A percentile compares a stretch with the other conserved stretches of the same genome.
Conservation (phyloP, 352 stramenopile genomes). For the Stramenopiles sp. region DNA sequence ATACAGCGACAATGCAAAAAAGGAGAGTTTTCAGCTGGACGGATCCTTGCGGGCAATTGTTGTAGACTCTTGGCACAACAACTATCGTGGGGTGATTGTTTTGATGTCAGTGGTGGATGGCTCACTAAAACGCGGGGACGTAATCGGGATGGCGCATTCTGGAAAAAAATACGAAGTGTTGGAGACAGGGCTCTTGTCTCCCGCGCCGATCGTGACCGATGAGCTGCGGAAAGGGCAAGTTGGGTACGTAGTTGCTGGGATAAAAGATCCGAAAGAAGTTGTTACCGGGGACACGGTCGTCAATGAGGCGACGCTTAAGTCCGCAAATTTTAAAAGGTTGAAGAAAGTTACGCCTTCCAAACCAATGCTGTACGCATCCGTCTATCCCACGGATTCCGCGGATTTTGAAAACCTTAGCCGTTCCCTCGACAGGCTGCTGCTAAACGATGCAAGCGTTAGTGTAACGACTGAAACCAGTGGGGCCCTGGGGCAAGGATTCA, state of each 20-base stretch:
- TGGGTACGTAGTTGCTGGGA: constrained; percentile 86
- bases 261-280: constrained; percentile 88
- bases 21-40: not conserved
- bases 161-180: constrained; percentile 74
- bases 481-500: constrained; percentile 78
- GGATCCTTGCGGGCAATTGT: constrained; percentile 68
- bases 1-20: constrained; percentile 30
- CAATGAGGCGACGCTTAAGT: no score
- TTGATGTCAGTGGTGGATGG: constrained; percentile 79
- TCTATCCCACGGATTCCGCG: constrained; percentile 87
- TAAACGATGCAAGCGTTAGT: constrained; percentile 90
- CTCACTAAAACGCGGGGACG: constrained; percentile 37
- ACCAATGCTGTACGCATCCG: constrained; percentile 97
- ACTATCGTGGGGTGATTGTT: constrained; percentile 78
- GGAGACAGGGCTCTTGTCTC: constrained; percentile 79
- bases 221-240: constrained; percentile 74
- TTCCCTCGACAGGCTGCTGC: constrained; percentile 78
- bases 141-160: constrained; percentile 29
- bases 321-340: no score
- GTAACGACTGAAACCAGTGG: constrained; percentile 83
- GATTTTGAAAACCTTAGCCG: constrained; percentile 85
- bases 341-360: no score
- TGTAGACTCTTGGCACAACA: constrained; percentile 93
- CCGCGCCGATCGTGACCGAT: constrained; percentile 45
- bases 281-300: constrained; percentile 69